Conservation (phyloP, 1,284 basidiomycete genomes). For the Termitomyces sp. region DNA sequence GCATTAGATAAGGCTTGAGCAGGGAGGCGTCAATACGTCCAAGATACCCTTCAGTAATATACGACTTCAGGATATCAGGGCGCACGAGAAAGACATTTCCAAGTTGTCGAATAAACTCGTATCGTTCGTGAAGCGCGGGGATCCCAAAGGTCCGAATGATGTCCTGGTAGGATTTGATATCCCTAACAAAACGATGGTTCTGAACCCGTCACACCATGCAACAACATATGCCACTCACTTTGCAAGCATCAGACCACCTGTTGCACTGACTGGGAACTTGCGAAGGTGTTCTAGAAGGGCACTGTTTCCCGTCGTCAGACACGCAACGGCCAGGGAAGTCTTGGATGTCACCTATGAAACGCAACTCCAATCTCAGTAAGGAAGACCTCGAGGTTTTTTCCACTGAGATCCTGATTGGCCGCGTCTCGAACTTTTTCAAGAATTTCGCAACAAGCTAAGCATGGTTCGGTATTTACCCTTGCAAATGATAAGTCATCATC, state of each 20-base stretch:
- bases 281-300: conserved; percentile 91
- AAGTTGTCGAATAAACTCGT: conserved; percentile 97
- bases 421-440: conserved; percentile 78
- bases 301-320: conserved; percentile 34
- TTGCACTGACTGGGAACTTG: conserved; percentile 95
- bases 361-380: conserved; percentile 91
- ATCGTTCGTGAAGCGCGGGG: conserved; percentile 85
- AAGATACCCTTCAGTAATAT: conserved; percentile 88
- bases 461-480: conserved; percentile 93
- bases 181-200: conserved; percentile 43
- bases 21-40: conserved; percentile 86
- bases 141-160: conserved; percentile 78
- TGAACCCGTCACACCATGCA: not conserved
- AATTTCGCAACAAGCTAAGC: conserved; percentile 81
- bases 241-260: conserved; percentile 96
- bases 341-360: conserved; percentile 72
- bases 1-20: conserved; percentile 86
- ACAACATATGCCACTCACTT: conserved; percentile 55
- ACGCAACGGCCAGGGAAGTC: not conserved
- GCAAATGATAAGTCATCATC: conserved; percentile 96
- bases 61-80: conserved; percentile 88
- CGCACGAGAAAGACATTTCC: conserved; percentile 96
- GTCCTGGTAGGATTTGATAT: conserved; percentile 97
- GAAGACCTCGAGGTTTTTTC: conserved; percentile 90
- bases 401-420: conserved; percentile 72